phyloP scores from a whole-genome alignment of 2,329 filamentous ascomycete species.

The Penicillium sp. region DNA sequence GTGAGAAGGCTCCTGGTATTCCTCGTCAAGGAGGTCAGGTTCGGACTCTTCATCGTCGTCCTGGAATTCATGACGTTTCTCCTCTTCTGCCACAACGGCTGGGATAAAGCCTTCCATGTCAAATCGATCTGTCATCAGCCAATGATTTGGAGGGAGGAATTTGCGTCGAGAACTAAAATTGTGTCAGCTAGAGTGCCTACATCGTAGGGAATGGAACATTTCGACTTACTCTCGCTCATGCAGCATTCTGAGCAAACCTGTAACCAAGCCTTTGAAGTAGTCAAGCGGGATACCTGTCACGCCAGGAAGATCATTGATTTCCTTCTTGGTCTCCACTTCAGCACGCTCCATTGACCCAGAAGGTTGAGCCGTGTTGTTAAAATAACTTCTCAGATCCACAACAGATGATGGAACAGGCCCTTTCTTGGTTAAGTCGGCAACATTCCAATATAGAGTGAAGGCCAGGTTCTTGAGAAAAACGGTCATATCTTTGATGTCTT shows the following conservation, averaged over 20 bases:
- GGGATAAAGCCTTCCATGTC: slow-evolving; percentile 86
- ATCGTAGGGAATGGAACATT: neutral
- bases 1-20: slow-evolving; percentile 32
- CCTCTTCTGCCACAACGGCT: slow-evolving; percentile 83
- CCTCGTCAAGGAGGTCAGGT: slow-evolving; percentile 43
- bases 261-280: slow-evolving; percentile 76
- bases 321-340: slow-evolving; percentile 39
- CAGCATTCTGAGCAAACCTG: slow-evolving; percentile 76
- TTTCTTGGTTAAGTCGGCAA: slow-evolving; percentile 59
- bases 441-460: slow-evolving; percentile 84
- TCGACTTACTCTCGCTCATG: slow-evolving; percentile 73
- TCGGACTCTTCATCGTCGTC: slow-evolving; percentile 61
- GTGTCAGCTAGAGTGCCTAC: neutral
- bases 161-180: slow-evolving; percentile 66
- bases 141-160: slow-evolving; percentile 80
- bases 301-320: slow-evolving; percentile 54
- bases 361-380: slow-evolving; percentile 31
- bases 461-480: slow-evolving; percentile 86
- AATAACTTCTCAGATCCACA: slow-evolving; percentile 48
- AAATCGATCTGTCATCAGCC: slow-evolving; percentile 87
- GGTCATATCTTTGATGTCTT: slow-evolving; percentile 71
- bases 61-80: slow-evolving; percentile 67
- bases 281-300: slow-evolving; percentile 72
- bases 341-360: slow-evolving; percentile 23
- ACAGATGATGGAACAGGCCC: slow-evolving; percentile 36